These are phyloP conservation scores for Saccharomycopsis microspora DNA, from an alignment of 805 yeast species.

Conservation along the genomic window DNA sequence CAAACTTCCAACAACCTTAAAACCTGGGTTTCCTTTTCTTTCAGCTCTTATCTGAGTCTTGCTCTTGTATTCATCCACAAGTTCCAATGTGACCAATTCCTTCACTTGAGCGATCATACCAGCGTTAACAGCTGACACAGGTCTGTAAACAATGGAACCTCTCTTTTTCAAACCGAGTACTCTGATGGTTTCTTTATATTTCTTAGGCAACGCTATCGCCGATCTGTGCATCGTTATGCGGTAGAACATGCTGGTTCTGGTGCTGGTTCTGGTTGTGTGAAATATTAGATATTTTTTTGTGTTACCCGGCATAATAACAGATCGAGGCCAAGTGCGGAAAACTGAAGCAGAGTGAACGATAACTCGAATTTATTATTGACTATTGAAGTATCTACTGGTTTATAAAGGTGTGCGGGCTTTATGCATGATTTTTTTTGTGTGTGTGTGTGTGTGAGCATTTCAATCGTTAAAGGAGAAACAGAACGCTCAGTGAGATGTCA, in stretches of 20 bases:
- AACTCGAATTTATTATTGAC: too few relatives aligned
- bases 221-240: constrained; percentile 73
- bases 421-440: too few relatives aligned
- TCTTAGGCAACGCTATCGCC: constrained; percentile 72
- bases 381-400: too few relatives aligned
- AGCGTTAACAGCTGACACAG: constrained; percentile 68
- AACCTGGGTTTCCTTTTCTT: constrained; percentile 61
- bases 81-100: constrained; percentile 75
- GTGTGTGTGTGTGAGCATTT: too few relatives aligned
- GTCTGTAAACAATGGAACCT: constrained; percentile 63
- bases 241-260: constrained; percentile 27
- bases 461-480: too few relatives aligned
- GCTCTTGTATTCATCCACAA: constrained; percentile 43
- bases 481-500: too few relatives aligned
- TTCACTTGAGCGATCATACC: constrained; percentile 77
- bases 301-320: background rate
- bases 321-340: background rate
- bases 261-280: background rate
- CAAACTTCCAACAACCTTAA: constrained; percentile 28
- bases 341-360: too few relatives aligned
- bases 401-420: too few relatives aligned
- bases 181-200: constrained; percentile 49
- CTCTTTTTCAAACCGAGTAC: constrained; percentile 68
- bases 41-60: constrained; percentile 38
- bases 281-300: background rate